Evolutionary conservation across 805 yeast species (phyloP).

Genomic region (Yarrowia yakushimensis): DNA sequence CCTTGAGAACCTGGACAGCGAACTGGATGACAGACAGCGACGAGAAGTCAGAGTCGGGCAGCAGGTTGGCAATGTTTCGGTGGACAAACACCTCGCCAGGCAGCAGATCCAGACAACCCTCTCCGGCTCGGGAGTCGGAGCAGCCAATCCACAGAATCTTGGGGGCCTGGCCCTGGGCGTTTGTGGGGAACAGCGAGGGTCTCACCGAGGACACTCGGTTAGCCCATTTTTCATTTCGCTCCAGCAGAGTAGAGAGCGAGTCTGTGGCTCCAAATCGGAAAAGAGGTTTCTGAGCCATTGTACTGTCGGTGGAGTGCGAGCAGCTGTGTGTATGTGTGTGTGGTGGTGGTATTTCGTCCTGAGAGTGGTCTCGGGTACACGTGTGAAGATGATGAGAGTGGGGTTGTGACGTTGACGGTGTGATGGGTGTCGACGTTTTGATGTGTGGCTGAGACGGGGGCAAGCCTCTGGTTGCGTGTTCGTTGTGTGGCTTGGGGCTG

Average conservation of each 20-base stretch:
- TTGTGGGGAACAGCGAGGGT: conserved; percentile 57
- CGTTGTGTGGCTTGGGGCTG: conserved; percentile 20
- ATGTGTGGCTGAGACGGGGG: background rate
- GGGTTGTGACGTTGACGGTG: background rate
- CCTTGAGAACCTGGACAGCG: conserved; percentile 80
- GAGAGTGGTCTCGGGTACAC: background rate
- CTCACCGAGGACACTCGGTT: conserved; percentile 45
- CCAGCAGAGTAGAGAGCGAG: conserved; percentile 39
- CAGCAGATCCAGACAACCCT: conserved; percentile 64
- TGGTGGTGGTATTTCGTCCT: background rate
- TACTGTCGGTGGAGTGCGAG: background rate
- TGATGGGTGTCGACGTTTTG: background rate
- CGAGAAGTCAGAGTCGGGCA: conserved; percentile 63
- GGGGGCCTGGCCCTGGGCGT: conserved; percentile 84
- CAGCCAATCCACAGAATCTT: conserved; percentile 94
- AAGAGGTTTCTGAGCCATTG: conserved; percentile 28
- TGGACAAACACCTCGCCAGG: conserved; percentile 92
- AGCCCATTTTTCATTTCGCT: conserved; percentile 48
- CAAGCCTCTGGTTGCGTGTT: background rate
- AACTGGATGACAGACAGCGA: conserved; percentile 79
- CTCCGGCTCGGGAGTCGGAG: conserved; percentile 87
- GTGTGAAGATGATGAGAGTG: background rate
- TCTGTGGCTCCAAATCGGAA: conserved; percentile 39
- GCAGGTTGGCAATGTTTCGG: conserved; percentile 82
- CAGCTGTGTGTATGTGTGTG: background rate